A percentile compares a stretch with the other conserved stretches of the same genome.
Conservation (phyloP, 129 eudicot genomes). For the Flaveria brownii region DNA sequence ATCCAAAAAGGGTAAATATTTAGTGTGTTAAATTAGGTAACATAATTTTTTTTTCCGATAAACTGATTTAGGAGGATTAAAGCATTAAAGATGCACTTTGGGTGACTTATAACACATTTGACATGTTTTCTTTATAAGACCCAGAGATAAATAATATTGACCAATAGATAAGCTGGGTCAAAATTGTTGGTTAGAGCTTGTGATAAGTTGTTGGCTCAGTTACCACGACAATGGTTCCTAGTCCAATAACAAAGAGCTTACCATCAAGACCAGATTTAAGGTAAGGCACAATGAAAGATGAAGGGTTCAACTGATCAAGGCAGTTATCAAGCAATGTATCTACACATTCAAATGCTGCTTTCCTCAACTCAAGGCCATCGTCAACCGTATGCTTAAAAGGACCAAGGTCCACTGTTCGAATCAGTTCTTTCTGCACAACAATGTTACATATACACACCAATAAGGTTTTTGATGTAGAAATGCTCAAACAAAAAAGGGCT, state of each 20-base stretch:
- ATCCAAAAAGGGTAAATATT: too few species aligned
- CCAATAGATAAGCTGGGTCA: too few species aligned
- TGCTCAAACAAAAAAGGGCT: background rate
- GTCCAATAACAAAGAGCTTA: conserved; percentile 36
- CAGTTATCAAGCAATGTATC: conserved; percentile 93
- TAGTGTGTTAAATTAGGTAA: too few species aligned
- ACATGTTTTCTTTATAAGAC: too few species aligned
- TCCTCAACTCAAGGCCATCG: conserved; percentile 97
- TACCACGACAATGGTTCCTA: background rate
- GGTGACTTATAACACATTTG: too few species aligned
- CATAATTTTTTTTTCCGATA: too few species aligned
- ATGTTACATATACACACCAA: conserved; percentile 1
- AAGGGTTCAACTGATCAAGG: conserved; percentile 96
- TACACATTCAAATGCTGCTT: conserved; percentile 99
- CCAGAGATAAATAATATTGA: too few species aligned
- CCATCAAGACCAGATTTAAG: conserved; percentile 96
- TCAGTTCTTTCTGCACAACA: conserved; percentile 84
- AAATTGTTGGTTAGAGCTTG: too few species aligned
- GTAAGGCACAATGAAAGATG: conserved; percentile 89
- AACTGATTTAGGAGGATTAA: background rate
- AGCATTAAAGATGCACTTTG: background rate
- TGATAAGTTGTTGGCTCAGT: background rate
- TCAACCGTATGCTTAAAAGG: conserved; percentile 99
- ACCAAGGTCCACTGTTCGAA: conserved; percentile 95
- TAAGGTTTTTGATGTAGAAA: background rate